A percentile compares a stretch with the other conserved stretches of the same genome.
These are phyloP conservation scores for Trichophyton verrucosum DNA, from an alignment of 2,329 filamentous ascomycete species.

Conservation along the genomic window DNA sequence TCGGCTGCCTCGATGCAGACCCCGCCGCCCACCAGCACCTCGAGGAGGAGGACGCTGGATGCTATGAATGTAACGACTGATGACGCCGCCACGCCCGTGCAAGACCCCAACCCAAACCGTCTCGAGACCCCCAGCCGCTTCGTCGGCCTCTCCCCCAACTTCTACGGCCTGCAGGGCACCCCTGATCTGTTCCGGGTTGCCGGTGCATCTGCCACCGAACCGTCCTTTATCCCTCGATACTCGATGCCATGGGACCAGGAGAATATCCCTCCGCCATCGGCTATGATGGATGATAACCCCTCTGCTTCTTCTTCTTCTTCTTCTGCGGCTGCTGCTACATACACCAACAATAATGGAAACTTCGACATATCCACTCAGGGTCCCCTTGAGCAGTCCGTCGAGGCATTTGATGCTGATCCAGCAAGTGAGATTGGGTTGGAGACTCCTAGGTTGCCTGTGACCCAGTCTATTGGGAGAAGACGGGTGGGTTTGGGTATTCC, in stretches of 20 bases:
- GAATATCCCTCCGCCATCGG: conserved; percentile 18
- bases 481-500: background rate
- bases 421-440: conserved; percentile 1
- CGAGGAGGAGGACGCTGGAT: conserved; percentile 35
- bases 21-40: conserved; percentile 48
- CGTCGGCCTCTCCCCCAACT: conserved; percentile 33
- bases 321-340: no score
- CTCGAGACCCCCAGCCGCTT: conserved; percentile 36
- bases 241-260: conserved; percentile 39
- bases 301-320: no score
- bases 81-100: conserved; percentile 13
- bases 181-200: conserved; percentile 45
- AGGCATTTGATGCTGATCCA: conserved; percentile 9
- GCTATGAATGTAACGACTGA: conserved; percentile 5
- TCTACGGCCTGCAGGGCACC: conserved; percentile 46
- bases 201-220: conserved; percentile 41
- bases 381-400: conserved; percentile 12
- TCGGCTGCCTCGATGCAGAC: conserved; percentile 45
- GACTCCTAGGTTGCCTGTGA: background rate
- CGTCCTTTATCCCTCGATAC: conserved; percentile 42
- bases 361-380: conserved; percentile 14
- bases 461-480: background rate
- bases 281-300: conserved; percentile 7
- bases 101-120: conserved; percentile 17
- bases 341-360: no score